Evolutionary conservation across 768 basidiomycete species (phyloP).

Genomic region (Mycena galopus): DNA sequence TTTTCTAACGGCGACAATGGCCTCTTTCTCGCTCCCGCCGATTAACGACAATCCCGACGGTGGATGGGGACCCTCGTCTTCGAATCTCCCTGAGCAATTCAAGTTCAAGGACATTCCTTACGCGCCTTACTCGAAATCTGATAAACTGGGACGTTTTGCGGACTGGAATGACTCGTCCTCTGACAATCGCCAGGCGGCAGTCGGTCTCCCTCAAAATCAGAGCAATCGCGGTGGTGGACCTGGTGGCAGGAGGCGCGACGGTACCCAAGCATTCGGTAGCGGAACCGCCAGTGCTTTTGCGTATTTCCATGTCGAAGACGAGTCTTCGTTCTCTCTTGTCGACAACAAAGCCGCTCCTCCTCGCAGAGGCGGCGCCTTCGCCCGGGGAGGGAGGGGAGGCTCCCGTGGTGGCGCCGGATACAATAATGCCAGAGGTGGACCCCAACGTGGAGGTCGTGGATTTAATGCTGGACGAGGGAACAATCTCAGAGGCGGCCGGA

Average conservation of each 20-base stretch:
- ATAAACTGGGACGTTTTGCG: constrained; percentile 97
- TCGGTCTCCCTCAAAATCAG: constrained; percentile 62
- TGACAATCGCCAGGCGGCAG: constrained; percentile 67
- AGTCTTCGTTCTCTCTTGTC: constrained; percentile 95
- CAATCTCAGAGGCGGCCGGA: constrained; percentile 68
- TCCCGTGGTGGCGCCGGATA: constrained; percentile 60
- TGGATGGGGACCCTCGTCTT: constrained; percentile 90
- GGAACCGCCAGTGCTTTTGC: constrained; percentile 93
- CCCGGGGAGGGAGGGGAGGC: constrained; percentile 67
- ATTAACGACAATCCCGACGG: constrained; percentile 95
- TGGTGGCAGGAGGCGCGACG: constrained; percentile 77
- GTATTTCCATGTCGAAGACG: constrained; percentile 98
- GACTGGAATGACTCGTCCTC: constrained; percentile 92
- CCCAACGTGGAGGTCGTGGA: constrained; percentile 61
- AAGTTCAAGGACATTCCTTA: constrained; percentile 99
- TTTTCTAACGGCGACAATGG: constrained; percentile 56
- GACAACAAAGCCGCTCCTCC: constrained; percentile 85
- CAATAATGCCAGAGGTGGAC: constrained; percentile 56
- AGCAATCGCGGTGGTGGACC: constrained; percentile 62
- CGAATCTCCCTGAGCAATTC: constrained; percentile 88
- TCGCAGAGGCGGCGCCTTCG: constrained; percentile 77
- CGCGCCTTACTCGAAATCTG: constrained; percentile 98
- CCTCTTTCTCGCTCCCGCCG: constrained; percentile 87
- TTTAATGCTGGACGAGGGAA: constrained; percentile 54
- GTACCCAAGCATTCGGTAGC: constrained; percentile 90